Conservation (phyloP, 805 yeast species). For the Candida anglica region DNA sequence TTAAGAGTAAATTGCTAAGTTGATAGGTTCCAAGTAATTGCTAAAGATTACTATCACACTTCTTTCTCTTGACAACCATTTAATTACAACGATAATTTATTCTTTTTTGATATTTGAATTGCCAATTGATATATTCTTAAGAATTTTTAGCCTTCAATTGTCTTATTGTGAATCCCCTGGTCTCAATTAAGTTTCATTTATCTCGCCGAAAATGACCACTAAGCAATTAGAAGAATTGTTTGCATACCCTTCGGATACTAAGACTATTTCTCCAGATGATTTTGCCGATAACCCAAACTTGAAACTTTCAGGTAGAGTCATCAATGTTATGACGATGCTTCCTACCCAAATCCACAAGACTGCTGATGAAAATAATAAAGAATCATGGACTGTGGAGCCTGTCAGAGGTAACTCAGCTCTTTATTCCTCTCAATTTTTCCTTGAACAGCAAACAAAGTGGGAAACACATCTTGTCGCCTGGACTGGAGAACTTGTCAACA, state of each 20-base stretch:
- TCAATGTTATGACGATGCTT: conserved; percentile 63
- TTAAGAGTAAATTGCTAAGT: no score
- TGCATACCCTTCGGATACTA: conserved; percentile 12
- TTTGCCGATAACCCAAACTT: conserved; percentile 21
- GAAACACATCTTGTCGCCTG: conserved; percentile 87
- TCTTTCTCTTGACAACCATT: no score
- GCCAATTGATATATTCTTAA: no score
- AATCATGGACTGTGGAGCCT: conserved; percentile 54
- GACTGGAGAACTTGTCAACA: conserved; percentile 80
- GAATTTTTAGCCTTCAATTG: no score
- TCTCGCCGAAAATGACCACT: no score
- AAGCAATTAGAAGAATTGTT: not conserved
- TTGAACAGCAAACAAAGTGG: conserved; percentile 70
- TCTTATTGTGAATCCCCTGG: no score
- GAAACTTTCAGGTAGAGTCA: conserved; percentile 58
- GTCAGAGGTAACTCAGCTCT: conserved; percentile 83
- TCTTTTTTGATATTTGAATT: no score
- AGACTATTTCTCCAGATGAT: conserved; percentile 24
- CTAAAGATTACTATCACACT: no score
- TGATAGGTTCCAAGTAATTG: no score
- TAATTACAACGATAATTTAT: no score
- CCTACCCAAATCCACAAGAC: conserved; percentile 57
- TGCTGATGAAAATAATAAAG: conserved; percentile 24
- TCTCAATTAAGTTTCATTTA: no score
- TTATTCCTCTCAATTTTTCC: conserved; percentile 65